A percentile compares a stretch with the other conserved stretches of the same genome.
phyloP scores from a whole-genome alignment of 768 basidiomycete species.

The Chiua virens region DNA sequence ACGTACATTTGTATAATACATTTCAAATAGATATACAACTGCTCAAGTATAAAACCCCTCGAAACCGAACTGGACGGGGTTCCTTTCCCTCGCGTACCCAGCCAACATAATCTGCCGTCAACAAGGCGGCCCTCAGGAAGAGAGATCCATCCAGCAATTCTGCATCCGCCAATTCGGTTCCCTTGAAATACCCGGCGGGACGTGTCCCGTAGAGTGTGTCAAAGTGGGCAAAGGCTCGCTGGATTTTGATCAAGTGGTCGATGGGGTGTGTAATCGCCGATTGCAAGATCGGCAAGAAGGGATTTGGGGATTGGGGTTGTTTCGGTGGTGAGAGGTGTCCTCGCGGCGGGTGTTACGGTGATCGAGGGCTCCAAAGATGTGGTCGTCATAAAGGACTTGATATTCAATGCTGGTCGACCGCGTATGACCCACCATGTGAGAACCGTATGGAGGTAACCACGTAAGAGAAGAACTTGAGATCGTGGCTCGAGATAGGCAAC shows the following conservation, averaged over 20 bases:
- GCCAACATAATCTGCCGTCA: conserved; percentile 35
- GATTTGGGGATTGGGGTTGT: conserved; percentile 32
- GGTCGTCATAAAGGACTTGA: conserved; percentile 31
- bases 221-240: conserved; percentile 36
- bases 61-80: conserved; percentile 22
- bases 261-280: conserved; percentile 34
- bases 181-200: conserved; percentile 25
- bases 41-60: conserved; percentile 26
- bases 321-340: conserved; percentile 8
- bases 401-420: conserved; percentile 30
- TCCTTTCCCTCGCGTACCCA: conserved; percentile 41
- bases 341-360: not conserved
- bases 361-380: conserved; percentile 22
- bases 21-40: not conserved
- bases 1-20: not conserved
- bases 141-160: conserved; percentile 37
- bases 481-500: conserved; percentile 14
- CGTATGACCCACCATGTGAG: conserved; percentile 31
- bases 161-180: conserved; percentile 31
- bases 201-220: conserved; percentile 30
- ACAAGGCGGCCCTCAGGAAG: conserved; percentile 31
- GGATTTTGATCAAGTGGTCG: conserved; percentile 35
- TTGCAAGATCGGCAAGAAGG: conserved; percentile 42
- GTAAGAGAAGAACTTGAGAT: conserved; percentile 28
- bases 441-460: conserved; percentile 23